These are phyloP conservation scores for Ceratocystis cubensis DNA, from an alignment of 2,329 filamentous ascomycete species.

Conservation along the genomic window DNA sequence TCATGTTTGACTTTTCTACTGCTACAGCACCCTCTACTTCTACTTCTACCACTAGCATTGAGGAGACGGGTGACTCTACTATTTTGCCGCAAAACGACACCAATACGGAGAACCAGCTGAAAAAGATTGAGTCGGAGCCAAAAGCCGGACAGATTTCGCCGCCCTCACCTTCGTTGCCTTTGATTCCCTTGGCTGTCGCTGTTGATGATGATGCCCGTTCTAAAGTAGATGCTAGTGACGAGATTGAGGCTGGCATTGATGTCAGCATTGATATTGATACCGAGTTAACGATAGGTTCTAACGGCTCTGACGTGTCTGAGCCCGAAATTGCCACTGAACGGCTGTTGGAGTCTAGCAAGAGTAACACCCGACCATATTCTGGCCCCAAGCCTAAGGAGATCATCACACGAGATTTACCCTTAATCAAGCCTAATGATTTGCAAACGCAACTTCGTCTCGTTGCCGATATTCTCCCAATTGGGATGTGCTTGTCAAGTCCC, in stretches of 20 bases:
- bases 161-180: neutral
- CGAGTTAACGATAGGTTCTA: neutral
- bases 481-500: constrained; percentile 57
- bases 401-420: neutral
- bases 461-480: constrained; percentile 61
- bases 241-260: neutral
- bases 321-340: neutral
- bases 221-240: too few relatives aligned
- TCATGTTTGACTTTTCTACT: constrained; percentile 17
- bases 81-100: constrained; percentile 9
- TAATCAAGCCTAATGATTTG: neutral
- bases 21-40: neutral
- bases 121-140: neutral
- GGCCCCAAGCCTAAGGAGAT: neutral
- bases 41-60: constrained; percentile 19
- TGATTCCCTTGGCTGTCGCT: too few relatives aligned
- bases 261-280: neutral
- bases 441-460: constrained; percentile 54
- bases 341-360: neutral
- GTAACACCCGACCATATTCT: neutral
- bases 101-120: neutral
- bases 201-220: too few relatives aligned
- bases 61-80: constrained; percentile 1
- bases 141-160: neutral
- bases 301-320: neutral